Conservation (phyloP, 129 eudicot species). For the Artemisia tridentata region DNA sequence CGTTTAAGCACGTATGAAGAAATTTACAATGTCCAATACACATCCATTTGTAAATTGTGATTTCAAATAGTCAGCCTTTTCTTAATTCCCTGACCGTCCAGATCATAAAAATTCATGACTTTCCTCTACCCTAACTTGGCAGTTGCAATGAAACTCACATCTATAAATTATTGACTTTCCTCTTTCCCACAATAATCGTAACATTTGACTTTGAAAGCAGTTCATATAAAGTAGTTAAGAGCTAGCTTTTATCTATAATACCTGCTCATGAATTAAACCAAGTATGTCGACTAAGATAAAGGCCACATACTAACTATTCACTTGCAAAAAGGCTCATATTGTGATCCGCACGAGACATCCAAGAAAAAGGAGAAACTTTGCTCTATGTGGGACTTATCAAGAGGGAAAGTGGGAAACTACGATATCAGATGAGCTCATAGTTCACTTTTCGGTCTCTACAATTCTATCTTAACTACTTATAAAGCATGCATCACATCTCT, state of each 20-base stretch:
- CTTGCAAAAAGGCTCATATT: neutral
- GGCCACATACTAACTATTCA: neutral
- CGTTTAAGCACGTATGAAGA: no score
- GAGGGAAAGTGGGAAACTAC: neutral
- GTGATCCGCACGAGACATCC: neutral
- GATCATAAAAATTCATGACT: constrained; percentile 1
- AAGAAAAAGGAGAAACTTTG: no score
- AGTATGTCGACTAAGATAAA: neutral
- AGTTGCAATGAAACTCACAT: neutral
- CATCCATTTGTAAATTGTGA: no score
- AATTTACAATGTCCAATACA: no score
- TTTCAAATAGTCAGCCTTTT: no score
- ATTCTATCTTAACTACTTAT: no score
- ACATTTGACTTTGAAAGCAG: constrained; percentile 6
- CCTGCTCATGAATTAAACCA: neutral
- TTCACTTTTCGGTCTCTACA: constrained; percentile 10
- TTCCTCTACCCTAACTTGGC: neutral
- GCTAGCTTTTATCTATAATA: neutral
- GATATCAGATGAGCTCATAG: neutral
- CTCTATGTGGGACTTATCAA: no score
- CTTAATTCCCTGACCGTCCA: neutral
- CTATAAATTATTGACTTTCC: neutral
- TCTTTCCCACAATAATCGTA: neutral
- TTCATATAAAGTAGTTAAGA: neutral
- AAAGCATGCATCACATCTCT: no score